Evolutionary conservation across 805 yeast species (phyloP), one percentile per base, ranked within the genome.

Genomic region (Saccharomycopsis sp.): DNA sequence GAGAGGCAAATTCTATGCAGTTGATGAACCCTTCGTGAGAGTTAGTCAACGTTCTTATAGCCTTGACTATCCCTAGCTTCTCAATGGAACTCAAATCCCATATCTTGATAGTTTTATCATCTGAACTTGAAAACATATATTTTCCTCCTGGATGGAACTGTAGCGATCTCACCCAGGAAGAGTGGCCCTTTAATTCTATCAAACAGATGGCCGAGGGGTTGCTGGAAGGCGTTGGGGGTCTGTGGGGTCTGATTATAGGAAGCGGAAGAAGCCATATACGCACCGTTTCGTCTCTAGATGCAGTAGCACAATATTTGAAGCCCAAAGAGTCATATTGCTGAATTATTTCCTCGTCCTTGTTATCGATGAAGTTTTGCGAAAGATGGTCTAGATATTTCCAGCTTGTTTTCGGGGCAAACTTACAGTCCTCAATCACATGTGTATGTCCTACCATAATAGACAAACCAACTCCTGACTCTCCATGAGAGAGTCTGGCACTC

Each of bases 131-230:
- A 51, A 85, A 74, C 16, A 90, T 67, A 63, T 80, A 82, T 46
- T 83, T 75, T 0, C 94, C 95, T 63, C 81, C 82, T 1, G 96
- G 96, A 70, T 90, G 96, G 52, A 87, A 71, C 8, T 74, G 73
- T 3, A 91, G 65, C 5, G 83, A 79, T 61, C 86, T 80, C 0
- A 92, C 87, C 98, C 98, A 91, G 8, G 94, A 87, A 53, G 82
- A 81, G 70, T 91, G 97, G 1, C 94, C 97, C 4, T 71, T 65
- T 9, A 89, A 71, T 18, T 83, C 82, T 23, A 77, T 74, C 1
- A 89, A 65, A 24, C 81, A 71, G 64, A 75, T 77, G 1, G 88
- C 92, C 52, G 83, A 81, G 0, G 87, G 82, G 64, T 83, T 79
- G 20, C 79, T 70, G 0, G 82, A 71, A 0, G 90, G 87, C 48